Percentiles rank a stretch among this genome's conserved stretches.
phyloP scores from a whole-genome alignment of 371 early-diverging fungal species.

The Mycotypha africana region DNA sequence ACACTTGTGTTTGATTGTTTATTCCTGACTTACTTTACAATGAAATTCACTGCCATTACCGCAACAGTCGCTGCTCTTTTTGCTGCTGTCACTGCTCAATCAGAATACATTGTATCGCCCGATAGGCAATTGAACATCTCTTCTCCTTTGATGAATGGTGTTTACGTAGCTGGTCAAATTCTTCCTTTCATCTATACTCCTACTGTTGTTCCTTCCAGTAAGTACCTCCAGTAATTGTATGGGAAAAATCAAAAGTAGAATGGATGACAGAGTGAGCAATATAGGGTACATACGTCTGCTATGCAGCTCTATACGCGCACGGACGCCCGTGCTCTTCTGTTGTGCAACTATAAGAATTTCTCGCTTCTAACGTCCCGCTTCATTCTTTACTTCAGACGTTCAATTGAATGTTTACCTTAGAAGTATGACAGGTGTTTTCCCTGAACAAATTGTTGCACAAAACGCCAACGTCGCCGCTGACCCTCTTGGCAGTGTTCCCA shows the following conservation, averaged over 20 bases:
- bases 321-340: background rate
- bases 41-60: slow-evolving; percentile 2
- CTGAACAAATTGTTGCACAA: slow-evolving; percentile 12
- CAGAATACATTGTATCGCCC: background rate
- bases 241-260: no score
- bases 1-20: background rate
- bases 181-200: slow-evolving; percentile 21
- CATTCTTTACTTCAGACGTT: no score
- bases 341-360: background rate
- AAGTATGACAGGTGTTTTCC: background rate
- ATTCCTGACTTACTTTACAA: background rate
- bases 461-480: slow-evolving; percentile 18
- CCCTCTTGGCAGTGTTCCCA: background rate
- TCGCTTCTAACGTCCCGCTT: no score
- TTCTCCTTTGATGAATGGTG: slow-evolving; percentile 21
- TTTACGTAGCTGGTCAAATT: slow-evolving; percentile 22
- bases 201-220: background rate
- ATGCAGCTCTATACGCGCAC: background rate
- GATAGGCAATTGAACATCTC: slow-evolving; percentile 9
- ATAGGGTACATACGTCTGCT: no score
- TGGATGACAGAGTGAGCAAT: no score
- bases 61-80: background rate
- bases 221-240: background rate
- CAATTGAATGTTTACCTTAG: slow-evolving; percentile 12
- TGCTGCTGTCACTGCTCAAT: background rate